Conservation (phyloP, 176 grass and related monocot genomes). For the Tuctoria greenei region DNA sequence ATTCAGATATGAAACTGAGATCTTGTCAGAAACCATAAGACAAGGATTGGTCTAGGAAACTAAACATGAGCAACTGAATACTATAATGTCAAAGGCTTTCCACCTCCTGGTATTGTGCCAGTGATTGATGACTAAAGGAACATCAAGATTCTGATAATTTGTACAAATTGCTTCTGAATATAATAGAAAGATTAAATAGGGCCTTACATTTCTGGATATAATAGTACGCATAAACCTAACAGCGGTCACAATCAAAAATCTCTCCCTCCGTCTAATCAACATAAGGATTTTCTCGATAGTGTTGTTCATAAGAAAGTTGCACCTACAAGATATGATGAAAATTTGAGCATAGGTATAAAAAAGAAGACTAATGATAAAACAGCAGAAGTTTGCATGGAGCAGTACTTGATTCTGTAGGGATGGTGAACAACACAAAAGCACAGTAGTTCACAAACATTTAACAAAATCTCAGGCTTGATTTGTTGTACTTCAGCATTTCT, state of each 20-base stretch:
- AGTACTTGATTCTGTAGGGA: slow-evolving; percentile 94
- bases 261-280: slow-evolving; percentile 79
- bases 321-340: slow-evolving; percentile 53
- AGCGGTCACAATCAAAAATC: slow-evolving; percentile 83
- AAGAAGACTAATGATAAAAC: slow-evolving; percentile 29
- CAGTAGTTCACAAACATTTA: slow-evolving; percentile 90
- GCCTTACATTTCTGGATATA: slow-evolving; percentile 85
- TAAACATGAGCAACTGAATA: slow-evolving; percentile 3
- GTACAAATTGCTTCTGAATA: neutral
- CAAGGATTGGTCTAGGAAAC: neutral
- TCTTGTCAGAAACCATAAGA: neutral
- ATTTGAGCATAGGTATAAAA: slow-evolving; percentile 40
- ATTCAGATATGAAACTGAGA: neutral
- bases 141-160: slow-evolving; percentile 11
- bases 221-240: slow-evolving; percentile 98
- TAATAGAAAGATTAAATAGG: slow-evolving; percentile 1
- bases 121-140: neutral
- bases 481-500: slow-evolving; percentile 48
- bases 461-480: slow-evolving; percentile 86
- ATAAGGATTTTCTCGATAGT: slow-evolving; percentile 87
- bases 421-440: slow-evolving; percentile 98
- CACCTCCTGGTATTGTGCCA: neutral
- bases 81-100: neutral
- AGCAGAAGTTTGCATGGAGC: slow-evolving; percentile 28
- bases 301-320: slow-evolving; percentile 94